Evolutionary conservation across 805 yeast species (phyloP).

Genomic region (Tetrapisispora fleetii): DNA sequence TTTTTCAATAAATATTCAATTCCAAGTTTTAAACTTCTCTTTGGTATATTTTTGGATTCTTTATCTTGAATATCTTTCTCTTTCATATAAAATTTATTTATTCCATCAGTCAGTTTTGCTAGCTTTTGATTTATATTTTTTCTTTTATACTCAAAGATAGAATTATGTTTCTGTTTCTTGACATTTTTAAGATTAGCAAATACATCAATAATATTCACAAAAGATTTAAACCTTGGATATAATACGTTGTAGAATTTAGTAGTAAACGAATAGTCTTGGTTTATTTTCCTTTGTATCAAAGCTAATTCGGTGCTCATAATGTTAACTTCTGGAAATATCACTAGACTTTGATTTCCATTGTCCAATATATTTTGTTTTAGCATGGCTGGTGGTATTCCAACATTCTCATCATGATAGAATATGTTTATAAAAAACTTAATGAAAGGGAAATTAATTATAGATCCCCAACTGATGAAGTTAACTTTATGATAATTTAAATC

Average conservation of each 20-base stretch:
- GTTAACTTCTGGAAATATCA: constrained; percentile 80
- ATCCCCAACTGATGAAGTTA: constrained; percentile 65
- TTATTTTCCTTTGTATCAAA: constrained; percentile 42
- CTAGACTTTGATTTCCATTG: constrained; percentile 46
- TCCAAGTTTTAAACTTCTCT: not conserved
- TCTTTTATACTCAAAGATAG: constrained; percentile 45
- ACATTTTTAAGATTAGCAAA: constrained; percentile 21
- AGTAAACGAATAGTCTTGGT: constrained; percentile 44
- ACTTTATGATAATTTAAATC: constrained; percentile 31
- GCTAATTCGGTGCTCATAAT: constrained; percentile 43
- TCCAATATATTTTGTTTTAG: constrained; percentile 23
- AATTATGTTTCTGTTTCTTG: constrained; percentile 18
- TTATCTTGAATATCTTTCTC: not conserved
- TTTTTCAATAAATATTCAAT: not conserved
- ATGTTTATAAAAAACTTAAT: constrained; percentile 38
- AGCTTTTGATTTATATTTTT: constrained; percentile 32
- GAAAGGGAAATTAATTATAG: constrained; percentile 52
- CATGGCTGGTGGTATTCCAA: constrained; percentile 35
- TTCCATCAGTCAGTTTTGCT: constrained; percentile 5
- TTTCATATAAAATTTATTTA: not conserved
- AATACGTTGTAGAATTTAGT: constrained; percentile 51
- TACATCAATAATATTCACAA: constrained; percentile 40
- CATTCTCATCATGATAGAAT: constrained; percentile 56
- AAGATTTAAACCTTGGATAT: constrained; percentile 67
- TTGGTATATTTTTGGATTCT: not conserved